A percentile compares a stretch with the other conserved stretches of the same genome.
phyloP scores from a whole-genome alignment of 2,329 filamentous ascomycete genomes.

The Neonectria ditissima region DNA sequence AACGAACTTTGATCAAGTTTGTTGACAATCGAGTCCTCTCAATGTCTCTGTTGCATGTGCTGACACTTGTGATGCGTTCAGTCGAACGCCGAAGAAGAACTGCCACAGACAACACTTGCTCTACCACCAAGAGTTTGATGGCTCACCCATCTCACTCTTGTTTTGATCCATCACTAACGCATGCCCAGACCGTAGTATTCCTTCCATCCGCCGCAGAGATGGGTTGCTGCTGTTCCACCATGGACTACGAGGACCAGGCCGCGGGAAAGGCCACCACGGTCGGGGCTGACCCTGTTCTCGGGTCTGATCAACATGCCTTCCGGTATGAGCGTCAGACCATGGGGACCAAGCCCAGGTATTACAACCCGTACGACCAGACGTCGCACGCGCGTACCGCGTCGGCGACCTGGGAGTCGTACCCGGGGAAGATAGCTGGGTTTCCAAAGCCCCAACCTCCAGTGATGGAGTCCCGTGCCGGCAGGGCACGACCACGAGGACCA shows the following conservation, averaged over 20 bases:
- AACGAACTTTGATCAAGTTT: not conserved
- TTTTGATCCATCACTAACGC: not conserved
- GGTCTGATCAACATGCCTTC: not conserved
- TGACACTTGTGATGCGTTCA: not conserved
- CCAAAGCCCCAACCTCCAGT: constrained; percentile 7
- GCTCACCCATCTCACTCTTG: not conserved
- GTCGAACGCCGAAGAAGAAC: not conserved
- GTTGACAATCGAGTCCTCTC: not conserved
- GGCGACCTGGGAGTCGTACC: constrained; percentile 17
- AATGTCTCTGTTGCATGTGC: not conserved
- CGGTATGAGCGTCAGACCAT: constrained; percentile 6
- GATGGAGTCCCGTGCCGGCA: not conserved
- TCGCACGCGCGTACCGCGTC: not conserved
- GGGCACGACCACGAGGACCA: not conserved
- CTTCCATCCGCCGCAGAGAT: not conserved
- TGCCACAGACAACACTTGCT: not conserved
- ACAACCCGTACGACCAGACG: constrained; percentile 6
- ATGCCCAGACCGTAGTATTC: not conserved
- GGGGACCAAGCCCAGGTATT: constrained; percentile 2
- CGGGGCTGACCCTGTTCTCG: not conserved
- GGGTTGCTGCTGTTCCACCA: not conserved
- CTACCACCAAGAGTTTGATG: not conserved
- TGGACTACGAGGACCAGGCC: not conserved
- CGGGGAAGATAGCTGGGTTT: constrained; percentile 11
- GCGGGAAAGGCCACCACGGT: not conserved